Base-by-base conservation (phyloP, 163 green algal species). In the Smithsoniella earleae region DNA sequence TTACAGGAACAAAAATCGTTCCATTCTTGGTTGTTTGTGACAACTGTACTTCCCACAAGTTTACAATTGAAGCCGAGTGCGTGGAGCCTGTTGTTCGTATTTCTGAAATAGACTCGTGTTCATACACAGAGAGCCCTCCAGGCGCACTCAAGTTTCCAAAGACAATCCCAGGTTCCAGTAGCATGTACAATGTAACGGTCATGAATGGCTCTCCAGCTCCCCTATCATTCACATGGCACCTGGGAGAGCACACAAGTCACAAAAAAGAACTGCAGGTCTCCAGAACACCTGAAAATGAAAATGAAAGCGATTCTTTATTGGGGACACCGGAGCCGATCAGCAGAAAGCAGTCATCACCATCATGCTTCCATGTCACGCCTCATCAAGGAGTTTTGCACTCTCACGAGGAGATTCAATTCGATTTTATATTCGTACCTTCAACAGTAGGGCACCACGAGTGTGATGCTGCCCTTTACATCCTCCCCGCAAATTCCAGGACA, bases 1-100 rank as follows among this genome's bases (percentile, higher is more conserved):
- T 49, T 49, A 13, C 40, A 49, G 40, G 40, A 13, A 13, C 13
- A 22, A 49, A 49, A 13, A 13, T 13, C 10, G 13, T 13, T 16
- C 27, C 55, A 25, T 66, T 43, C 22, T 25, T 66, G 55, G 25
- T 66, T 13, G 13, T 66, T 3, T 66, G 55, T 34, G 55, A 66
- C 25, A 66, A 66, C 10, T 66, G 55, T 34, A 30, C 30, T 20
- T 3, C 3, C 55, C 8, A 38, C 4, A 31, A 66, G 10, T 10
- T 43, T 31, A 34, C 22, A 66, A 3, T 66, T 13, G 43, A 6
- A 3, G 55, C 25, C 3, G 33, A 38, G 43, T 28, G 55, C 10
- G 20, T 66, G 8, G 55, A 66, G 22, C 55, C 55, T 40, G 55
- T 20, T 34, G 55, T 31, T 3, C 4, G 5, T 3, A 8, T 66